Percentiles rank a stretch among this genome's conserved stretches.
These are phyloP conservation scores for Hypsizygus marmoreus DNA, from an alignment of 768 basidiomycete genomes.

Conservation along the genomic window DNA sequence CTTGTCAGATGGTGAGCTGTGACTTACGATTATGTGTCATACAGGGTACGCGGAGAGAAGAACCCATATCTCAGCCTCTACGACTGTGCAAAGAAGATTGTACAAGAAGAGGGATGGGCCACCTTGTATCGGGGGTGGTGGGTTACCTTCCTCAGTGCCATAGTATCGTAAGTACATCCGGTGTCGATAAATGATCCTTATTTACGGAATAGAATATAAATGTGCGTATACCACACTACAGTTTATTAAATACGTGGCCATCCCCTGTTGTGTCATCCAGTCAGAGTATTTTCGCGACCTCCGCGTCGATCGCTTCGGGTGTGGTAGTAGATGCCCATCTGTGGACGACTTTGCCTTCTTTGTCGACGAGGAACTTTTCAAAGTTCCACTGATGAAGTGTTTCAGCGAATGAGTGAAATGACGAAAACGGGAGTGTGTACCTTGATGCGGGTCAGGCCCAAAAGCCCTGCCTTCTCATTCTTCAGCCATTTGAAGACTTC, in stretches of 20 bases:
- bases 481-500: slow-evolving; percentile 88
- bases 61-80: slow-evolving; percentile 30
- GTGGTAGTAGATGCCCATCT: slow-evolving; percentile 79
- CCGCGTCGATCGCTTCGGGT: slow-evolving; percentile 61
- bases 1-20: neutral
- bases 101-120: slow-evolving; percentile 36
- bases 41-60: slow-evolving; percentile 27
- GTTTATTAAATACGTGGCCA: too few relatives aligned
- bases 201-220: slow-evolving; percentile 2
- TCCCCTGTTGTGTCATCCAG: slow-evolving; percentile 9
- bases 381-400: slow-evolving; percentile 73
- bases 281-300: slow-evolving; percentile 62
- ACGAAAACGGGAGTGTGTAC: slow-evolving; percentile 34
- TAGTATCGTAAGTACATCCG: neutral
- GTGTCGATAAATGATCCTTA: too few relatives aligned
- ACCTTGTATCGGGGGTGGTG: slow-evolving; percentile 38
- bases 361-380: slow-evolving; percentile 85
- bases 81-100: slow-evolving; percentile 31
- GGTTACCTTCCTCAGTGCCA: slow-evolving; percentile 23
- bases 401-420: neutral
- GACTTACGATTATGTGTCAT: too few relatives aligned
- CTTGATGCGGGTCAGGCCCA: slow-evolving; percentile 77
- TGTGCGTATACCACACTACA: slow-evolving; percentile 5
- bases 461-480: slow-evolving; percentile 68
- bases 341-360: slow-evolving; percentile 72